These are phyloP conservation scores for Leishmania tropica DNA, from an alignment of 208 protist species.

Conservation along the genomic window DNA sequence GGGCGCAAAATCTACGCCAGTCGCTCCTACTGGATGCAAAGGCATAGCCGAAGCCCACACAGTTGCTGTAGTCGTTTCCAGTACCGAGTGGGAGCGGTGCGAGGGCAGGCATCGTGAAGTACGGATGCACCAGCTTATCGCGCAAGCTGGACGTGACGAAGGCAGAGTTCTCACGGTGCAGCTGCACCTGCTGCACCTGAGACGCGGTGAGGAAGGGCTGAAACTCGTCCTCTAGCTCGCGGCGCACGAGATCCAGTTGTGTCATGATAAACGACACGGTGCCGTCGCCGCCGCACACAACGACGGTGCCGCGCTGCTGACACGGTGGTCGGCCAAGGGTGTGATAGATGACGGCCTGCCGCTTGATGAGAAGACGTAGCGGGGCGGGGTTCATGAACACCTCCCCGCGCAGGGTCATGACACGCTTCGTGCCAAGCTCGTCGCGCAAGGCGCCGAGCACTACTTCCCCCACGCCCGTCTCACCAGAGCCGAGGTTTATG, in stretches of 20 bases:
- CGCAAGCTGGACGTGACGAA: background rate
- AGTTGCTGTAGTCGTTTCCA: constrained; percentile 87
- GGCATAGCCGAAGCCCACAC: constrained; percentile 70
- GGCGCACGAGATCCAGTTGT: constrained; percentile 60
- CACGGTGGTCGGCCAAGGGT: constrained; percentile 2
- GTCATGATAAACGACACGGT: constrained; percentile 84
- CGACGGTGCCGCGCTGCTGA: constrained; percentile 66
- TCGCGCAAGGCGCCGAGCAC: constrained; percentile 43
- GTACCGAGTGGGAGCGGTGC: constrained; percentile 80
- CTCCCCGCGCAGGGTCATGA: constrained; percentile 47
- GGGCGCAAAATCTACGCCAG: constrained; percentile 18
- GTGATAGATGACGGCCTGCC: constrained; percentile 57
- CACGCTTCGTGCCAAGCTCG: constrained; percentile 54
- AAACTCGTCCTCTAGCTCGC: constrained; percentile 48
- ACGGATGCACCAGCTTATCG: constrained; percentile 1
- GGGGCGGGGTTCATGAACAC: constrained; percentile 55
- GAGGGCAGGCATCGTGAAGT: constrained; percentile 70
- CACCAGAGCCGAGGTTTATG: constrained; percentile 75
- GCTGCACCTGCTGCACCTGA: background rate
- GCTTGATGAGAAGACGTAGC: constrained; percentile 58
- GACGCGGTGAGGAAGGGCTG: constrained; percentile 2
- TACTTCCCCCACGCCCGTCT: constrained; percentile 32
- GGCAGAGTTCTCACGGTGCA: background rate
- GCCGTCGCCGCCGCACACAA: constrained; percentile 85
- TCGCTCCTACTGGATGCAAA: constrained; percentile 32